Base-by-base conservation (phyloP, 495 filamentous ascomycete species). In the Trichoderma erinaceum region DNA sequence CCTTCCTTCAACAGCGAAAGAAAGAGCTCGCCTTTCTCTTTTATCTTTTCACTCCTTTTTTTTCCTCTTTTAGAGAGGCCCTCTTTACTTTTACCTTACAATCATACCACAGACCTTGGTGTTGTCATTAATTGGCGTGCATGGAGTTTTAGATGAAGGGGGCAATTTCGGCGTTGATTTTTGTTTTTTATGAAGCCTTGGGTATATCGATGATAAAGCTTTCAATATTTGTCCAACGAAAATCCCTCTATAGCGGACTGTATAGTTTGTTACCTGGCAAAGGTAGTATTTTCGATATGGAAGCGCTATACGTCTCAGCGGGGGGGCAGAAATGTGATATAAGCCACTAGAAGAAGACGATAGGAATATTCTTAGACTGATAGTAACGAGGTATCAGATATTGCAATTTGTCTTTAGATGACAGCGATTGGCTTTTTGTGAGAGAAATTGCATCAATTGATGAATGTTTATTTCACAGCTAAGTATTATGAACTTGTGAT, bases 121-220 rank as follows among this genome's bases (percentile, higher is more conserved):
- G 29, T 29, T 29, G 29, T 29, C 29, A 29, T 29, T 29, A 29
- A n/a, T 32, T 41, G 66, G 29, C 65, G 50, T 41, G 41, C 32
- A n/a, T 46, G 63, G 63, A 65, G 63, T 65, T 65, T 0, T 41
- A 41, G 63, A 65, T 23, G 41, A 29, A 25, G 8, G 23, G 15
- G 35, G 63, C 7, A 38, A 38, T 23, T 41, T 41, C n/a, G 63
- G 63, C 63, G 63, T 41, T 27, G 63, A 23, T 18, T 65, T 23
- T n/a, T 65, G 38, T 35, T 64, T 64, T 16, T 2, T 35, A n/a
- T 27, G 25, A 25, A 32, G 11, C 13, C 56, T 18, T 29, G 25
- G 56, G 56, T 32, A 61, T 61, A 61, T 25, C 25, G 16, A 32
- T 32, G 23, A 61, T 10, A 12, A 32, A n/a, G 6, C 4, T 6